Percentiles rank a stretch among this genome's conserved stretches.
Conservation (phyloP, 2,329 filamentous ascomycete genomes). For the Pseudocercospora cruenta region DNA sequence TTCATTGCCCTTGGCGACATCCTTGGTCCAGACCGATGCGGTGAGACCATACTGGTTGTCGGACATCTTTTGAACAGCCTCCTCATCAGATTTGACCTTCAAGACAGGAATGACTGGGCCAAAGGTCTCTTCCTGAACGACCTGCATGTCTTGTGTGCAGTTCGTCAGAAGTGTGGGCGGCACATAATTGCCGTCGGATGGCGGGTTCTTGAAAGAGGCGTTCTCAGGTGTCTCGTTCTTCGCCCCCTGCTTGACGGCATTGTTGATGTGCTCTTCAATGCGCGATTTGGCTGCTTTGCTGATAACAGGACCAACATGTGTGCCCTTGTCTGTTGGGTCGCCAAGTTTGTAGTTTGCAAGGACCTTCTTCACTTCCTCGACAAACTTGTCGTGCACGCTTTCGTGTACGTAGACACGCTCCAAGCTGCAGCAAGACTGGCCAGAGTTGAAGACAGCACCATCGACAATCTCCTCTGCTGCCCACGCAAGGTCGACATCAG, state of each 20-base stretch:
- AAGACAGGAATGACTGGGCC: conserved; percentile 89
- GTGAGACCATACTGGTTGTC: conserved; percentile 93
- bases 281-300: conserved; percentile 76
- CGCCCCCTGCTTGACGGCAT: conserved; percentile 82
- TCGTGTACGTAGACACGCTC: conserved; percentile 91
- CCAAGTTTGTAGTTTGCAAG: conserved; percentile 79
- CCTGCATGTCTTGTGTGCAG: conserved; percentile 79
- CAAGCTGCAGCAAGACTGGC: conserved; percentile 94
- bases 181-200: conserved; percentile 83
- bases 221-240: conserved; percentile 84
- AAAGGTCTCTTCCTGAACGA: conserved; percentile 95
- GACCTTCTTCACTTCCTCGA: conserved; percentile 77
- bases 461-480: conserved; percentile 94
- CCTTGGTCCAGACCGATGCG: conserved; percentile 97
- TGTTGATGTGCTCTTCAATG: conserved; percentile 77
- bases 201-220: conserved; percentile 71
- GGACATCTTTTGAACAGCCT: conserved; percentile 87
- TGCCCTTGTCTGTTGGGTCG: conserved; percentile 78
- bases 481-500: conserved; percentile 86
- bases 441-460: conserved; percentile 95
- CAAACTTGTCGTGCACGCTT: conserved; percentile 79
- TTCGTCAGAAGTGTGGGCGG: conserved; percentile 79
- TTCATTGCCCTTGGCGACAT: conserved; percentile 72
- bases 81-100: conserved; percentile 78
- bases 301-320: conserved; percentile 85